phyloP scores from a whole-genome alignment of 805 yeast genomes.

The Kockiozyma suomiensis region DNA sequence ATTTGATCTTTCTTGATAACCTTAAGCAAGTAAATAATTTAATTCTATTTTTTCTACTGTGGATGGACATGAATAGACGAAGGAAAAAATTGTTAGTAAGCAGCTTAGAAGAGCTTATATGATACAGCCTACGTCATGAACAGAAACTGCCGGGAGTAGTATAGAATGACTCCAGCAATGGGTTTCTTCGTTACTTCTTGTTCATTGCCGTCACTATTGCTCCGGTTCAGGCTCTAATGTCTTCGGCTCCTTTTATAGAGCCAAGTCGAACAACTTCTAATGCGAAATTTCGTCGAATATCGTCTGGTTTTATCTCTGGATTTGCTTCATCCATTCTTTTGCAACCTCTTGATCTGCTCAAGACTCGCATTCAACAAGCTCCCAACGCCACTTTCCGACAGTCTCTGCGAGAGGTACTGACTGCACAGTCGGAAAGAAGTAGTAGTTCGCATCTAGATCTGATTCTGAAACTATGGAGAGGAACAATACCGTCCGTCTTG shows the following conservation, averaged over 20 bases:
- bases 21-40: too few species aligned
- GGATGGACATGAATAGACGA: too few species aligned
- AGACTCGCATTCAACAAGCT: slow-evolving; percentile 79
- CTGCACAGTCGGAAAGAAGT: background rate
- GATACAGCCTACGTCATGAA: too few species aligned
- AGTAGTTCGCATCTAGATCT: slow-evolving; percentile 9
- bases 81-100: too few species aligned
- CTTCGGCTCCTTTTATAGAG: background rate
- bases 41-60: too few species aligned
- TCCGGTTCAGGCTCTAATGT: background rate
- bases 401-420: slow-evolving; percentile 11
- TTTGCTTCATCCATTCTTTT: slow-evolving; percentile 73
- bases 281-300: slow-evolving; percentile 45
- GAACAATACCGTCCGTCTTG: slow-evolving; percentile 86
- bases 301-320: slow-evolving; percentile 86
- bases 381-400: slow-evolving; percentile 8
- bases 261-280: background rate
- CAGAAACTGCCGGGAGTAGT: too few species aligned
- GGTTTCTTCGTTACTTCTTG: too few species aligned
- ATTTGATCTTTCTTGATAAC: too few species aligned
- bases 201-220: background rate
- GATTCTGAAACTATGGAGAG: slow-evolving; percentile 70
- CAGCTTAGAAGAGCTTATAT: too few species aligned
- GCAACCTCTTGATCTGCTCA: slow-evolving; percentile 87
- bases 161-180: too few species aligned